Percentiles rank a stretch among this genome's conserved stretches.
phyloP scores from a whole-genome alignment of 768 basidiomycete species.

The Suillus ampliporus region DNA sequence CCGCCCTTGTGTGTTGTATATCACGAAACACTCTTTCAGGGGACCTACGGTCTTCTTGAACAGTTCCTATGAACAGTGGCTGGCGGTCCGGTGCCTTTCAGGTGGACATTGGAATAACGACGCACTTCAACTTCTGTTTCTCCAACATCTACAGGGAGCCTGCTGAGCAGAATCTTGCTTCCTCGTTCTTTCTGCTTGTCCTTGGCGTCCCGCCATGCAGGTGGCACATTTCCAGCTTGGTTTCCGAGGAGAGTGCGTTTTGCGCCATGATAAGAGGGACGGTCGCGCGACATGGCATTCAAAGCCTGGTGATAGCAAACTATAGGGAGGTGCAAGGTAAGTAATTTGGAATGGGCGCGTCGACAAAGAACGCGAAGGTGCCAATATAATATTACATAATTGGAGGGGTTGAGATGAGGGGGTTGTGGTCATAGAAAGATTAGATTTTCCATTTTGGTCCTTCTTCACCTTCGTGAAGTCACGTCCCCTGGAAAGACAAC shows the following conservation, averaged over 20 bases:
- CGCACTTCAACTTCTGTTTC: constrained; percentile 72
- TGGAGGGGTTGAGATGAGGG: background rate
- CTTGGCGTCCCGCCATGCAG: constrained; percentile 62
- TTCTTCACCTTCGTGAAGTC: background rate
- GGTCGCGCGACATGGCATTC: constrained; percentile 2
- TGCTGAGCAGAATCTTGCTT: constrained; percentile 72
- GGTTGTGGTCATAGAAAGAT: constrained; percentile 4
- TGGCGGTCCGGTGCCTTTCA: constrained; percentile 13
- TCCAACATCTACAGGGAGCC: constrained; percentile 69
- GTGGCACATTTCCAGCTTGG: constrained; percentile 57
- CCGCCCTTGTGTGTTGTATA: constrained; percentile 76
- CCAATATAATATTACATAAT: background rate
- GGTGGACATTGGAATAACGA: background rate
- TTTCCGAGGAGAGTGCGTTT: constrained; percentile 66
- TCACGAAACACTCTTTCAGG: constrained; percentile 68
- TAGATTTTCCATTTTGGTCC: constrained; percentile 6
- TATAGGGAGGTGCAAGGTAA: background rate
- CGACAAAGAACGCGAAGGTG: background rate
- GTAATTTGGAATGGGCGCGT: background rate
- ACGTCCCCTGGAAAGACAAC: background rate
- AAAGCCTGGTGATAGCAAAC: background rate
- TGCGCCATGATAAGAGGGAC: constrained; percentile 49
- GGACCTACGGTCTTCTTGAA: constrained; percentile 81
- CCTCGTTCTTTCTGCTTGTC: constrained; percentile 44
- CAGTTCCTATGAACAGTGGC: constrained; percentile 56